Base-by-base conservation (phyloP, 345 rosid genomes). In the Pseudoturritis turrita region DNA sequence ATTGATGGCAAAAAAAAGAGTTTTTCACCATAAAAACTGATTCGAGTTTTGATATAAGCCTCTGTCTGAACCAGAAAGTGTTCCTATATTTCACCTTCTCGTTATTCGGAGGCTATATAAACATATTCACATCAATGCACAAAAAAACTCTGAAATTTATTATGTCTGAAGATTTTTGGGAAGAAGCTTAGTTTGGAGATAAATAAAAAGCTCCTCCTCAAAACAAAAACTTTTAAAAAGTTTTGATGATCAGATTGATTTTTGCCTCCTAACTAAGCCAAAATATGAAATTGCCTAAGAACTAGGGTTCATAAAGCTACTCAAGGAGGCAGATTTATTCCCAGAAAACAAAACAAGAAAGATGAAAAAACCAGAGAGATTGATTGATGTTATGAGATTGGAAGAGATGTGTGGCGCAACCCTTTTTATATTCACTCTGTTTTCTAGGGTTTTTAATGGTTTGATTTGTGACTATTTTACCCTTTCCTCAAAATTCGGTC, bases 251-350 rank as follows among this genome's bases (percentile, higher is more conserved):
- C 66, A 28, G n/a, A 28, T 57, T 74, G 36, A 49, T 74, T 15
- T 74, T 31, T 43, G 78, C 72, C 78, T 47, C 78, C 72, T 57
- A 74, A 74, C 72, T 66, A 74, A 74, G 72, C 78, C 78, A 28
- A 21, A 3, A 37, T 37, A 73, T 73, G 78, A 66, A 74, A 66
- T 39, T 28, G 19, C 22, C 72, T 73, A 73, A 73, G 17, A 46
- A 65, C 58, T 73, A 73, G 72, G 62, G 53, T 74, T 74, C 78
- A 74, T 49, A 58, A 74, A 10, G 61, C 78, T 73, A 73, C 77
- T 73, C 72, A 36, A 73, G 65, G 72, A 65, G 77, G 72, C 77
- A 47, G 11, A 41, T 37, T 11, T 49, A 14, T 17, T 13, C 10
- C 10, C 19, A 68, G 39, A 3, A n/a, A 8, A 36, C 4, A 10